phyloP scores from a whole-genome alignment of 2,329 filamentous ascomycete genomes.

The Magnaporthiopsis poae region DNA sequence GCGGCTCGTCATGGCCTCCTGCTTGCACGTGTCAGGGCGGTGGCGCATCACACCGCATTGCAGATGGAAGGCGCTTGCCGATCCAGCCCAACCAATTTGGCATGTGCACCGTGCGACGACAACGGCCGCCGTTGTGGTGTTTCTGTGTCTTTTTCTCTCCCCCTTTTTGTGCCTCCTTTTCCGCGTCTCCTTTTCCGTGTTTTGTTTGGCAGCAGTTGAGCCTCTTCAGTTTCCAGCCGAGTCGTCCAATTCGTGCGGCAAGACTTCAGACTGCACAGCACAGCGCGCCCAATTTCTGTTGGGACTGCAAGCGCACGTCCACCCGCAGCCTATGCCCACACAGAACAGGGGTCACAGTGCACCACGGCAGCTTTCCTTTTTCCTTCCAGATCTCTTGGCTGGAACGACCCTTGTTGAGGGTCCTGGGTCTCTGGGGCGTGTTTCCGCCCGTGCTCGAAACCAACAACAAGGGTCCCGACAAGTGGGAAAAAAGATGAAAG shows the following conservation, averaged over 20 bases:
- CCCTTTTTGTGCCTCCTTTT: no score
- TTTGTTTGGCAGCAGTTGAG: no score
- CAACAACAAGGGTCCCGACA: not conserved
- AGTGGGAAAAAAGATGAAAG: not conserved
- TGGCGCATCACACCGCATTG: not conserved
- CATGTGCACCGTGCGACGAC: not conserved
- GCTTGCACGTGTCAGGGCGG: not conserved
- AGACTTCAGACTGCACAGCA: not conserved
- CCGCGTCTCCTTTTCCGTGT: no score
- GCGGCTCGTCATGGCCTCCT: not conserved
- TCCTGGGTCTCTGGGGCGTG: not conserved
- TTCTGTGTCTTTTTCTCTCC: no score
- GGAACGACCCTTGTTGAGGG: not conserved
- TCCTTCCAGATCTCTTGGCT: not conserved
- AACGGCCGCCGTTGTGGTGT: not conserved
- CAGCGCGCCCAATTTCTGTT: not conserved
- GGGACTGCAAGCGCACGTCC: not conserved
- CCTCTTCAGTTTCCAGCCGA: no score
- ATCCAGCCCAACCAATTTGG: not conserved
- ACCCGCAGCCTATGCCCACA: no score
- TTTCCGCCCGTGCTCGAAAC: not conserved
- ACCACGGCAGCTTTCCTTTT: not conserved
- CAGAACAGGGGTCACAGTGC: not conserved
- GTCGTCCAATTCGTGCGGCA: no score
- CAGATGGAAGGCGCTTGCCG: not conserved